Evolutionary conservation across 495 filamentous ascomycete genomes (phyloP).

Genomic region (Collariella sp.): DNA sequence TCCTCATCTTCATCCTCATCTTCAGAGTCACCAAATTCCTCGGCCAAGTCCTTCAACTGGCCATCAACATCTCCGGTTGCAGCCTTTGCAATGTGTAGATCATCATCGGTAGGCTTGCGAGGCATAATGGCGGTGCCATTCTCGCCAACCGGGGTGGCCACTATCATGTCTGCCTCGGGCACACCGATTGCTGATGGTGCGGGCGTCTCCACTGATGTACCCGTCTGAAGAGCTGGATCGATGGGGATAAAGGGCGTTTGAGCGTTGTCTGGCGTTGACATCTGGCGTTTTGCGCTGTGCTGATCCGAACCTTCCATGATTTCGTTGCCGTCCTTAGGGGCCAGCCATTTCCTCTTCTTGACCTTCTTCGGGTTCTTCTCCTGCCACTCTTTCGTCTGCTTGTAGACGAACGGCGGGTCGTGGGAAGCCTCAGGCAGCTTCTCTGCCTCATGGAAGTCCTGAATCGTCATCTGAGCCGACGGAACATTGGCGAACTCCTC

Average conservation of each 20-base stretch:
- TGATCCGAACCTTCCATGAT: constrained; percentile 21
- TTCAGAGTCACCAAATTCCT: constrained; percentile 31
- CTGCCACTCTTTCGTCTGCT: constrained; percentile 46
- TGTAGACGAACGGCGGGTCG: constrained; percentile 76
- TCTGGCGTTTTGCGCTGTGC: constrained; percentile 15
- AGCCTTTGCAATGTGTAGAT: background rate
- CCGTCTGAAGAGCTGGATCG: background rate
- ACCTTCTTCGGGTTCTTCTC: constrained; percentile 40
- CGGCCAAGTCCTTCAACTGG: constrained; percentile 24
- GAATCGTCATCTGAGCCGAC: constrained; percentile 69
- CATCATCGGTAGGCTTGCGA: constrained; percentile 7
- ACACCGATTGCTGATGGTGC: background rate
- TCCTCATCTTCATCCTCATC: constrained; percentile 30
- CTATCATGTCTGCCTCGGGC: background rate
- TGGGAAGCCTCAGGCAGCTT: constrained; percentile 42
- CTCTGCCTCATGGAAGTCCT: constrained; percentile 67
- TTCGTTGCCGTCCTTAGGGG: constrained; percentile 21
- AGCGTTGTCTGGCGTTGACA: constrained; percentile 13
- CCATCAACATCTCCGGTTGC: background rate
- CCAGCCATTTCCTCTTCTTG: constrained; percentile 29
- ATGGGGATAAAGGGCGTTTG: background rate
- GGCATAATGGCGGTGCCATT: constrained; percentile 27
- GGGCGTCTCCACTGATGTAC: background rate
- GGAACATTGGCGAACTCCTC: constrained; percentile 81
- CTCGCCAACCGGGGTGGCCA: constrained; percentile 17